Evolutionary conservation across 148 eudicot species (phyloP).

Genomic region (Agrostemma githago): DNA sequence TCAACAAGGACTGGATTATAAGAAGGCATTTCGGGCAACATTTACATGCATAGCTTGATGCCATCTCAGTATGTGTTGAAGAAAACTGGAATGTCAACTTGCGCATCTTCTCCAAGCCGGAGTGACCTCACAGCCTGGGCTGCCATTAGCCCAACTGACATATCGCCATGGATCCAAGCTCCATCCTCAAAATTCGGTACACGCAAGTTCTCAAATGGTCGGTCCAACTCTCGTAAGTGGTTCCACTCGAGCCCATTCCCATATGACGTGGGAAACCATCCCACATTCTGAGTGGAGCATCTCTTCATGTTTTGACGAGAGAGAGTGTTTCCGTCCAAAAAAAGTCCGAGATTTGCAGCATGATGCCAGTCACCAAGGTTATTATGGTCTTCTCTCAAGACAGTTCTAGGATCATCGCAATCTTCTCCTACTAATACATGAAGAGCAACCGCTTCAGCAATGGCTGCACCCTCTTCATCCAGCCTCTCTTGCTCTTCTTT

Average conservation of each 20-base stretch:
- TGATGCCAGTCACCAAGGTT: slow-evolving; percentile 43
- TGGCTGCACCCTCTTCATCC: slow-evolving; percentile 92
- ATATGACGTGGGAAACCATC: slow-evolving; percentile 39
- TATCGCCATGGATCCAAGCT: slow-evolving; percentile 35
- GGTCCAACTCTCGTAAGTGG: slow-evolving; percentile 32
- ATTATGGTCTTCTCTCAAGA: slow-evolving; percentile 46
- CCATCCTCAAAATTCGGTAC: slow-evolving; percentile 40
- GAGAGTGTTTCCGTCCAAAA: slow-evolving; percentile 34
- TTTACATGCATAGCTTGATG: not conserved
- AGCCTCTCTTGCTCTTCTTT: slow-evolving; percentile 87
- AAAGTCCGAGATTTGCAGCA: slow-evolving; percentile 34
- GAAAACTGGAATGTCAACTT: slow-evolving; percentile 34
- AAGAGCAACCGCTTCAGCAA: slow-evolving; percentile 95
- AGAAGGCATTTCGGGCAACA: slow-evolving; percentile 8
- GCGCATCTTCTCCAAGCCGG: slow-evolving; percentile 63
- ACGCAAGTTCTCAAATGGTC: slow-evolving; percentile 30
- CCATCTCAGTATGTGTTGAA: slow-evolving; percentile 40
- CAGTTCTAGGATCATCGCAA: slow-evolving; percentile 42
- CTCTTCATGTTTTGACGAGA: slow-evolving; percentile 36
- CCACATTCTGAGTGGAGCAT: slow-evolving; percentile 37
- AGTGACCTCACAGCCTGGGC: slow-evolving; percentile 84
- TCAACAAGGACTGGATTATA: not conserved
- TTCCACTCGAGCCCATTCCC: slow-evolving; percentile 41
- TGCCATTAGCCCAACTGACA: slow-evolving; percentile 63
- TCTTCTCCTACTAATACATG: slow-evolving; percentile 89